phyloP scores from a whole-genome alignment of 495 filamentous ascomycete genomes.

The Penicillium verhagenii region DNA sequence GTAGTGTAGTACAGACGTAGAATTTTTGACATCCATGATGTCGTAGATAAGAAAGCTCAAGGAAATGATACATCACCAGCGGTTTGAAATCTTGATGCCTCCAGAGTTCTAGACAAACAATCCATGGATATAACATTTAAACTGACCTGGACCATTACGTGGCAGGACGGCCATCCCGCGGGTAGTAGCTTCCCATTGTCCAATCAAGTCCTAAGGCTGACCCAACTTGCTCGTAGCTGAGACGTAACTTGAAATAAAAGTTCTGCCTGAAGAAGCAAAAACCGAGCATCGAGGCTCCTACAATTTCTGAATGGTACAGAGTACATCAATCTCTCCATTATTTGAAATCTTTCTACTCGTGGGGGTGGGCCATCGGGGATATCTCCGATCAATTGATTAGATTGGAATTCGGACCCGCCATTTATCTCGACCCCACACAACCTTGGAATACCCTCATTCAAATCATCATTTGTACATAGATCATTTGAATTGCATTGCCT shows the following conservation, averaged over 20 bases:
- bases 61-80: no score
- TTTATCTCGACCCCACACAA: background rate
- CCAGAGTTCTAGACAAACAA: no score
- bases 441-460: no score
- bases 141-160: background rate
- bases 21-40: no score
- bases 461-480: no score
- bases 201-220: background rate
- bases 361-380: background rate
- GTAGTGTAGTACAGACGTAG: no score
- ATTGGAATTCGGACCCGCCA: background rate
- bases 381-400: background rate
- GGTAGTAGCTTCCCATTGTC: background rate
- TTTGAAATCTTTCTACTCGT: background rate
- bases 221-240: background rate
- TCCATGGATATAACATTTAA: no score
- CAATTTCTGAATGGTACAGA: background rate
- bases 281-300: no score
- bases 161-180: background rate
- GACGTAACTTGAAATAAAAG: background rate
- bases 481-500: background rate
- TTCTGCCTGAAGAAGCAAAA: background rate
- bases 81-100: no score
- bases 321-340: background rate
- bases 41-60: no score